Evolutionary conservation across 306 rosid species (phyloP), one percentile per base, ranked within the genome.

Genomic region (Canavalia gladiata): DNA sequence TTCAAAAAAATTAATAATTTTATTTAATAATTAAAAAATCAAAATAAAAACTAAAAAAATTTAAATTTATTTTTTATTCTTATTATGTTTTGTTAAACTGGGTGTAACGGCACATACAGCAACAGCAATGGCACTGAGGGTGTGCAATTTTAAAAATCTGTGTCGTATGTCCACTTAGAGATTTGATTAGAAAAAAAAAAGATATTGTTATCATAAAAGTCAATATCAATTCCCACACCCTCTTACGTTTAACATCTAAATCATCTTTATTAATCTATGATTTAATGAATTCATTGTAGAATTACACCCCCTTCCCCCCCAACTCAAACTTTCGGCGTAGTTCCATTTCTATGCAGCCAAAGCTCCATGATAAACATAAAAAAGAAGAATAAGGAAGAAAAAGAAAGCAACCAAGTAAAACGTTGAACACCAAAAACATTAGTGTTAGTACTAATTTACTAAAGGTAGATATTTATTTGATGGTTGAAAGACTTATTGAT

Each of bases 281-380:
- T 43, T 43, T 43, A 43, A 43, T 43, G 47, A 43, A 49, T 30
- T 8, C 4, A 57, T 29, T 1, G 37, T 29, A 28, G 33, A 58
- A 30, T 7, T 18, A 18, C 25, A 18, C 25, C 25, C 25, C 25
- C 25, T 18, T 18, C 25, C 25, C 25, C 25, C 25, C 25, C 25
- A 18, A 18, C 39, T 6, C 39, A 7, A 58, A 29, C 25, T 58
- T 28, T 68, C 37, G 31, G 11, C 69, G 30, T 37, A 30, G 10
- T 35, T 63, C 45, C 47, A 12, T 63, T 63, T 62, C 8, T 35
- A 41, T 63, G 69, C 47, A 35, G 18, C 42, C 67, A 60, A 60
- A 60, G 7, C 43, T 33, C 68, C 34, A 63, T 63, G 69, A 37
- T 18, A 18, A 18, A 18, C 25, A 18, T 18, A 18, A 18, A 18